Evolutionary conservation across 169 alveolate species (phyloP).

Genomic region (Plasmodium yoelii): DNA sequence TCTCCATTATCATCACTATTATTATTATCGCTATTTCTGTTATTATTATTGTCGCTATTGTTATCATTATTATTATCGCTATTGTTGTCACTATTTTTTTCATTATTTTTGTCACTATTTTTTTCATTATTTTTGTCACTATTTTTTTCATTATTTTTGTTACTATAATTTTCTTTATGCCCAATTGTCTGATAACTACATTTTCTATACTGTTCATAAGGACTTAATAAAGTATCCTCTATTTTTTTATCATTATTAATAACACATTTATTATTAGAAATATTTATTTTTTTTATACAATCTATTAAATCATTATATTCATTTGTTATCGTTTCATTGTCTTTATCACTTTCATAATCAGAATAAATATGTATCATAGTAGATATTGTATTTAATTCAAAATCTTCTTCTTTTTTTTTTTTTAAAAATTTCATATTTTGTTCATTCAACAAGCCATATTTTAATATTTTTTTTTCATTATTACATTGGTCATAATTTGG

Average conservation of each 20-base stretch:
- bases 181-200: too few relatives aligned
- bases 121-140: too few relatives aligned
- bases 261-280: slow-evolving; percentile 7
- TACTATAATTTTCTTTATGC: too few relatives aligned
- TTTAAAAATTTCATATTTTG: slow-evolving; percentile 9
- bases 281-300: slow-evolving; percentile 25
- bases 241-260: slow-evolving; percentile 6
- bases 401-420: slow-evolving; percentile 27
- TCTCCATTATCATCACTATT: too few relatives aligned
- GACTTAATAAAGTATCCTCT: too few relatives aligned
- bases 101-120: too few relatives aligned
- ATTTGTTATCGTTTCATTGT: slow-evolving; percentile 33
- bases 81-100: too few relatives aligned
- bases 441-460: slow-evolving; percentile 29
- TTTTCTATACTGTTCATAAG: too few relatives aligned
- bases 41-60: too few relatives aligned
- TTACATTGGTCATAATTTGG: not conserved
- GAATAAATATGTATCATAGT: slow-evolving; percentile 55
- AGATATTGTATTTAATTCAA: slow-evolving; percentile 48
- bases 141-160: too few relatives aligned
- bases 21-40: too few relatives aligned
- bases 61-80: too few relatives aligned
- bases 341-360: slow-evolving; percentile 35
- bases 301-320: slow-evolving; percentile 33
- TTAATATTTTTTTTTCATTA: slow-evolving; percentile 42